phyloP scores from a whole-genome alignment of 208 protist genomes.

The Trypanosoma caninum region DNA sequence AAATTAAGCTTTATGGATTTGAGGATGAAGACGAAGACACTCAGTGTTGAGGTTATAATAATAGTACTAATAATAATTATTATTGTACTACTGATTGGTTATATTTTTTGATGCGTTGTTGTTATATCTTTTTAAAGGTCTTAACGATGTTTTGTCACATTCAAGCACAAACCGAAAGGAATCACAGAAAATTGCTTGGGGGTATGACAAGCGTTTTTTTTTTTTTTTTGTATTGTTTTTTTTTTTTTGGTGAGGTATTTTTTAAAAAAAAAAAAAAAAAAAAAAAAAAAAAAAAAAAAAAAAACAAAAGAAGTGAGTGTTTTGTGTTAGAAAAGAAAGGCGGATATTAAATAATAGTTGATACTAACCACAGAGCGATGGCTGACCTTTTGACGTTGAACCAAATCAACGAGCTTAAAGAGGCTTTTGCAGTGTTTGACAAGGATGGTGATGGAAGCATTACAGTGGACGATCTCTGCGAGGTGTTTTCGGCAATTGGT shows the following conservation, averaged over 20 bases:
- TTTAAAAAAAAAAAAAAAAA: conserved; percentile 7
- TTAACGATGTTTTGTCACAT: too few species aligned
- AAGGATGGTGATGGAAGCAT: conserved; percentile 98
- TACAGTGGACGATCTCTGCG: conserved; percentile 98
- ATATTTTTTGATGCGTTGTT: conserved; percentile 8
- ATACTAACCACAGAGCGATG: conserved; percentile 36
- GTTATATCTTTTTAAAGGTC: too few species aligned
- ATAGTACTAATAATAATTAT: not conserved
- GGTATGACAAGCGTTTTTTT: too few species aligned
- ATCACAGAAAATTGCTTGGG: too few species aligned
- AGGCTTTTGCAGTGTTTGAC: conserved; percentile 99
- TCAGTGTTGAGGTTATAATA: not conserved
- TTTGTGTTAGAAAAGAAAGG: conserved; percentile 4
- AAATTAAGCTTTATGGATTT: conserved; percentile 74
- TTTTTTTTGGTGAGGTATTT: not conserved
- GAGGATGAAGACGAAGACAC: conserved; percentile 55
- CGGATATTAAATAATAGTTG: not conserved
- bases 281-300: conserved; percentile 1
- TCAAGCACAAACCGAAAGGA: too few species aligned
- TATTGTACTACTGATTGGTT: not conserved
- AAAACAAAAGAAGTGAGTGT: not conserved
- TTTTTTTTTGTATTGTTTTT: conserved; percentile 6
- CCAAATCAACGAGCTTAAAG: conserved; percentile 99
- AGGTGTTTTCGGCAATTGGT: conserved; percentile 99
- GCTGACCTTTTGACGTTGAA: conserved; percentile 95